These are phyloP conservation scores for Kurtzmaniella natalensis DNA, from an alignment of 1,139 yeast genomes.

Conservation along the genomic window DNA sequence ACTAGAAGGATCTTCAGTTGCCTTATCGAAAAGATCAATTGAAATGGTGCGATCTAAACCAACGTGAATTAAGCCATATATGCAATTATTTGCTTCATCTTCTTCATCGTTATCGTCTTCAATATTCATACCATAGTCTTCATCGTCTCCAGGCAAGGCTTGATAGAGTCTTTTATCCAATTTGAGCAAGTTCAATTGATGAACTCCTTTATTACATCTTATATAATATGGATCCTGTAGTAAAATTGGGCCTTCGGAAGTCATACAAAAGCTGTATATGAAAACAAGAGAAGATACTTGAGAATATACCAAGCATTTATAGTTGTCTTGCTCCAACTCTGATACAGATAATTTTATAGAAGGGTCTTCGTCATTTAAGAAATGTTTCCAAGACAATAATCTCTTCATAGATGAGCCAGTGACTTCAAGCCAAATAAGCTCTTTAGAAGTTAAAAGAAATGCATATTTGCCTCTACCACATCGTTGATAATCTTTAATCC, in stretches of 20 bases:
- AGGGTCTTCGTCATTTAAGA: conserved; percentile 50
- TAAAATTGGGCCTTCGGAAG: conserved; percentile 30
- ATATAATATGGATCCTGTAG: conserved; percentile 22
- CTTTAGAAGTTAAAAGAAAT: conserved; percentile 57
- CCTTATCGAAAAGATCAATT: conserved; percentile 4
- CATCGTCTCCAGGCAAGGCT: conserved; percentile 6
- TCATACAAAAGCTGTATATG: conserved; percentile 39
- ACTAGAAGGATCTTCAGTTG: background rate
- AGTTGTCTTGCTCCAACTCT: conserved; percentile 15
- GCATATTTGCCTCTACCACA: conserved; percentile 17
- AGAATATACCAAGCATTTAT: conserved; percentile 37
- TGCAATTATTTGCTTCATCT: conserved; percentile 4
- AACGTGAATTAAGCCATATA: conserved; percentile 19
- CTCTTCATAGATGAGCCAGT: conserved; percentile 24
- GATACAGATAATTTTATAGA: conserved; percentile 41
- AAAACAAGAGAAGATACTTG: conserved; percentile 37
- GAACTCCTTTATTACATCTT: conserved; percentile 10
- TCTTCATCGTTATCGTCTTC: conserved; percentile 7
- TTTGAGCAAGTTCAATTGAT: conserved; percentile 13
- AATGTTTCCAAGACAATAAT: conserved; percentile 68
- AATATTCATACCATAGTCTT: conserved; percentile 1
- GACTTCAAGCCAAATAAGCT: conserved; percentile 46
- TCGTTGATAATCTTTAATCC: conserved; percentile 40
- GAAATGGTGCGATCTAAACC: conserved; percentile 14
- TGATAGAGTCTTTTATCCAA: conserved; percentile 13